Percentiles rank a stretch among this genome's conserved stretches.
These are phyloP conservation scores for Raphidocelis subcapitata DNA, from an alignment of 139 green algal species.

Conservation along the genomic window DNA sequence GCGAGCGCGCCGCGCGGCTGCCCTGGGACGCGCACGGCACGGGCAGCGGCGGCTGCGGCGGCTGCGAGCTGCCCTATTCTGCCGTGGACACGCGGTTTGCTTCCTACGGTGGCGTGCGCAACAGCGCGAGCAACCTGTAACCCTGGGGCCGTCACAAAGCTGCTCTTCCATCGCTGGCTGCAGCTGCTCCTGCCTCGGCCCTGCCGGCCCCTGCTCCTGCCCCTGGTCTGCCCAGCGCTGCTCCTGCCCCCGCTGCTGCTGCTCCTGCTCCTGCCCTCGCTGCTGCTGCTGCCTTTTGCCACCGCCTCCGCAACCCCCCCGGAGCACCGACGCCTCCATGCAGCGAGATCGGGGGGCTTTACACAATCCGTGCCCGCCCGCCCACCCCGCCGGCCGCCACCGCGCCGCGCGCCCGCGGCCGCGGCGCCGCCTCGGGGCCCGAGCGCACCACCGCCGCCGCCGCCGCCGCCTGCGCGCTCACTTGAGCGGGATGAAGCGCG, in stretches of 20 bases:
- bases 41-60: neutral
- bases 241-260: neutral
- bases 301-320: neutral
- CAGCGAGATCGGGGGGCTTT: too few relatives aligned
- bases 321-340: neutral
- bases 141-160: too few relatives aligned
- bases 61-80: neutral
- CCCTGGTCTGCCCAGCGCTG: too few relatives aligned
- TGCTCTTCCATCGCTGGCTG: too few relatives aligned
- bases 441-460: neutral
- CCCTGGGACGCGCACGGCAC: neutral
- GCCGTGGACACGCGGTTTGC: neutral
- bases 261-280: neutral
- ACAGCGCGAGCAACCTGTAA: neutral
- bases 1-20: neutral
- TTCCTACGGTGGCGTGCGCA: neutral
- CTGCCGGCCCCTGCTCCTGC: too few relatives aligned
- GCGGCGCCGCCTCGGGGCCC: neutral
- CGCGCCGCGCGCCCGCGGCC: neutral
- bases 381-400: neutral
- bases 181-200: too few relatives aligned
- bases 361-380: neutral
- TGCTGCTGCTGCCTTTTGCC: neutral
- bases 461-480: constrained; percentile 37
- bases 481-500: constrained; percentile 99